Conservation (phyloP, 1,139 yeast species). For the Yamadazyma taylorii region DNA sequence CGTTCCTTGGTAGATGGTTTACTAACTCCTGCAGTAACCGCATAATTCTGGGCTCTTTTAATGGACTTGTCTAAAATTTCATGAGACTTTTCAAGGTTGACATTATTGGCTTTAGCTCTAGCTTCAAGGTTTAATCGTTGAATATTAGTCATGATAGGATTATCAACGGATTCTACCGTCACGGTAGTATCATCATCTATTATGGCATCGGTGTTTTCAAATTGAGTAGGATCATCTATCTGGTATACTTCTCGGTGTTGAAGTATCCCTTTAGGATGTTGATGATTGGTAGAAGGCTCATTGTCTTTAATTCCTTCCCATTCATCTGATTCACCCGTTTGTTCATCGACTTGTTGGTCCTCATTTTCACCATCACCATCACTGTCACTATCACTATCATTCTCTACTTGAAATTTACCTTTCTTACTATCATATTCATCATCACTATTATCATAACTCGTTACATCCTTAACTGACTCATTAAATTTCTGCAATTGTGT, state of each 20-base stretch:
- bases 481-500: constrained; percentile 61
- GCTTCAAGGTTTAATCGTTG: constrained; percentile 45
- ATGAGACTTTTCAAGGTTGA: constrained; percentile 58
- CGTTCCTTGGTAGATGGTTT: constrained; percentile 36
- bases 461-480: constrained; percentile 50
- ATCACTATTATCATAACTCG: constrained; percentile 28
- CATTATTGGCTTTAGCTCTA: constrained; percentile 62
- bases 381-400: constrained; percentile 7
- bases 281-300: too few relatives aligned
- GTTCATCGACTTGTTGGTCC: constrained; percentile 10
- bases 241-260: constrained; percentile 46
- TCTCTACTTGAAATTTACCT: constrained; percentile 19
- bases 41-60: constrained; percentile 70
- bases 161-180: constrained; percentile 55
- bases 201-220: constrained; percentile 47
- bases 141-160: constrained; percentile 39
- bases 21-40: constrained; percentile 57
- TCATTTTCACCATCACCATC: constrained; percentile 24
- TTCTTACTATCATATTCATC: constrained; percentile 36
- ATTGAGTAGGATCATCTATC: constrained; percentile 34
- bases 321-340: constrained; percentile 23
- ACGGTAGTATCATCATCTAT: constrained; percentile 60
- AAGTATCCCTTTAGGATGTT: constrained; percentile 36
- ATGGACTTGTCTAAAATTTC: constrained; percentile 65
- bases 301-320: neutral